A percentile compares a stretch with the other conserved stretches of the same genome.
These are phyloP conservation scores for Sechiopsis laciniata DNA, from an alignment of 306 rosid genomes.

Conservation along the genomic window DNA sequence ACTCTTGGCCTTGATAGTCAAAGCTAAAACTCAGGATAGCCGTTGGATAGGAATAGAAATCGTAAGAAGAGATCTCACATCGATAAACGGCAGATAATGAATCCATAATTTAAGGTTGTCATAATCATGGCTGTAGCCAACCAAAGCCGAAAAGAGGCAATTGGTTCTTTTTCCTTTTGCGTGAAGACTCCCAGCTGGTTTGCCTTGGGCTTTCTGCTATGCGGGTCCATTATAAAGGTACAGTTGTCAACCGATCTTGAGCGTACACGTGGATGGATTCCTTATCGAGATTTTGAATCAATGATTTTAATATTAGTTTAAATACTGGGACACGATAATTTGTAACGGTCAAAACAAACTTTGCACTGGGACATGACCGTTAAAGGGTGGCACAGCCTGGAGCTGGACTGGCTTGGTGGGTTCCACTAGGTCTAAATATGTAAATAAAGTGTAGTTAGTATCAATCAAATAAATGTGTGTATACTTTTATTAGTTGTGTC, in stretches of 20 bases:
- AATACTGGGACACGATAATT: conserved; percentile 2
- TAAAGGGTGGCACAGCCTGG: conserved; percentile 20
- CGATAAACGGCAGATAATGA: background rate
- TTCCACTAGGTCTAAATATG: background rate
- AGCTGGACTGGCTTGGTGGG: background rate
- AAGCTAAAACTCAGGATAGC: background rate
- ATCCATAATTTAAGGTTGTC: background rate
- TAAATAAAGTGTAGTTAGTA: too few species aligned
- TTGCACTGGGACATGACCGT: conserved; percentile 7
- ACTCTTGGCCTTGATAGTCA: too few species aligned
- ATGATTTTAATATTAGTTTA: background rate
- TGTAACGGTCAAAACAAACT: conserved; percentile 16
- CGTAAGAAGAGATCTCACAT: background rate
- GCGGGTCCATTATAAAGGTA: conserved; percentile 13
- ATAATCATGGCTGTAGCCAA: background rate
- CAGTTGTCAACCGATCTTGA: background rate
- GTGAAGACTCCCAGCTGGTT: conserved; percentile 11
- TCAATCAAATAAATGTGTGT: too few species aligned
- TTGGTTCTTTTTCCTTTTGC: background rate
- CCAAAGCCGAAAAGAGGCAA: background rate
- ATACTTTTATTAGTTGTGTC: too few species aligned
- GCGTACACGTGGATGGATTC: background rate
- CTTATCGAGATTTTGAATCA: background rate
- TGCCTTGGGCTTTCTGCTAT: background rate
- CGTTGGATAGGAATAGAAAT: conserved; percentile 4